Evolutionary conservation across 805 yeast genomes (phyloP).

Genomic region (Myxozyma udenii): DNA sequence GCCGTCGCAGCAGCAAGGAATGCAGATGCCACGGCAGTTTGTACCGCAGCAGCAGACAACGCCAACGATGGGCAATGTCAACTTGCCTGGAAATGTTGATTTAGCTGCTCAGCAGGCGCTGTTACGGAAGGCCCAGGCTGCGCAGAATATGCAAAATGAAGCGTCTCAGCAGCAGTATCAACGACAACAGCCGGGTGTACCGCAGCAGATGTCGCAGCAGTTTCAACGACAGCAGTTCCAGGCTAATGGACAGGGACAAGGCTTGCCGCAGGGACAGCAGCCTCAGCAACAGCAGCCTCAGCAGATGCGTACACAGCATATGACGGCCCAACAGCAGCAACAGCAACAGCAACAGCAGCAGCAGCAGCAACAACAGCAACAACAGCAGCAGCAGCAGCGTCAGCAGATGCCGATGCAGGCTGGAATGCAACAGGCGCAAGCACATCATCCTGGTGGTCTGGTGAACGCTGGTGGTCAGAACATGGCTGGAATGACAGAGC

Average conservation of each 20-base stretch:
- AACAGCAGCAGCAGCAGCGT: conserved; percentile 5
- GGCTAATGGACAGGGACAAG: conserved; percentile 4
- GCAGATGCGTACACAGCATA: background rate
- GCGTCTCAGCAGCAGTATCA: conserved; percentile 17
- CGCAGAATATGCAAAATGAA: conserved; percentile 2
- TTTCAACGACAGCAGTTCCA: conserved; percentile 9
- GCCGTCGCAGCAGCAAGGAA: conserved; percentile 8
- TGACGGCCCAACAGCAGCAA: background rate
- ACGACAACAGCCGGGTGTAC: background rate
- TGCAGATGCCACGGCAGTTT: conserved; percentile 22
- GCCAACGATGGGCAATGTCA: conserved; percentile 9
- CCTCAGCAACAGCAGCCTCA: conserved; percentile 4
- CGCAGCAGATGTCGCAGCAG: conserved; percentile 12
- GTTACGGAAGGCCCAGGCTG: background rate
- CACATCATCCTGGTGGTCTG: background rate
- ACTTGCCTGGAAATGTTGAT: conserved; percentile 1
- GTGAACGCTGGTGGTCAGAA: background rate
- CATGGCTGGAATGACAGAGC: conserved; percentile 8
- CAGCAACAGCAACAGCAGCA: conserved; percentile 7
- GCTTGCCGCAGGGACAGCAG: conserved; percentile 9
- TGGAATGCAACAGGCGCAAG: conserved; percentile 2
- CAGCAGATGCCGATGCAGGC: conserved; percentile 1
- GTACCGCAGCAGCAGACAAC: conserved; percentile 12
- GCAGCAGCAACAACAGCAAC: conserved; percentile 9
- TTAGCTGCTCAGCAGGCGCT: conserved; percentile 10